A percentile compares a stretch with the other conserved stretches of the same genome.
These are phyloP conservation scores for Microdochium nivale DNA, from an alignment of 2,329 filamentous ascomycete genomes.

Conservation along the genomic window DNA sequence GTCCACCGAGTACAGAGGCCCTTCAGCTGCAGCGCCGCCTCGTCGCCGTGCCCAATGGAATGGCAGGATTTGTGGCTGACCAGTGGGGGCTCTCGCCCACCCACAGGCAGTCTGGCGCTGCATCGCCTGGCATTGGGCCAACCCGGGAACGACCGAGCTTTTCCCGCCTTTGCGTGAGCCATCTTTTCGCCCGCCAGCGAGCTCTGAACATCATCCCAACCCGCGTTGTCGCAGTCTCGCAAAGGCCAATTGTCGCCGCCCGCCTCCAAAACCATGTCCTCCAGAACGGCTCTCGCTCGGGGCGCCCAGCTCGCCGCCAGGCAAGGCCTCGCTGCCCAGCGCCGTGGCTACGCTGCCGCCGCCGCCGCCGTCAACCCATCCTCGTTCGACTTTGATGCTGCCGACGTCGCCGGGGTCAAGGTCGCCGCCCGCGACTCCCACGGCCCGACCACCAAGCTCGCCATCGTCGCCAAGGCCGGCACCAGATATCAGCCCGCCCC, in stretches of 20 bases:
- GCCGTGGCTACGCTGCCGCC: slow-evolving; percentile 47
- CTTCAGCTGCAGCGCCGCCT: neutral
- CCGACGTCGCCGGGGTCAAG: slow-evolving; percentile 83
- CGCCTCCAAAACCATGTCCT: slow-evolving; percentile 52
- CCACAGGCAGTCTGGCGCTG: neutral
- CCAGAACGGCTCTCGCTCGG: slow-evolving; percentile 51
- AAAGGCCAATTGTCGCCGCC: slow-evolving; percentile 45
- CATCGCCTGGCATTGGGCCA: neutral
- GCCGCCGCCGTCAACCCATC: slow-evolving; percentile 46
- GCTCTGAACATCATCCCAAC: neutral
- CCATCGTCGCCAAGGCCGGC: slow-evolving; percentile 87
- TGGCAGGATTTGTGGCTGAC: neutral
- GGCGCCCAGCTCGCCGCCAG: slow-evolving; percentile 49
- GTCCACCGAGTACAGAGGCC: no score
- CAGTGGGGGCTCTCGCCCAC: neutral
- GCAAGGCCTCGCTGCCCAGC: slow-evolving; percentile 36
- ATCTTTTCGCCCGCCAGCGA: slow-evolving; percentile 1
- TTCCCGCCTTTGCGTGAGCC: slow-evolving; percentile 1
- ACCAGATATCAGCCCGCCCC: slow-evolving; percentile 87
- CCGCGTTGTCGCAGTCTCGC: neutral
- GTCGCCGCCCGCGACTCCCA: slow-evolving; percentile 83
- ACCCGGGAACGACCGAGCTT: slow-evolving; percentile 1
- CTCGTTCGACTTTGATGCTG: slow-evolving; percentile 79
- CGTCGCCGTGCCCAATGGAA: neutral
- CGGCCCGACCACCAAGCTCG: slow-evolving; percentile 83